Conservation (phyloP, 2,329 filamentous ascomycete genomes). For the Paracamarosporium sp. region DNA sequence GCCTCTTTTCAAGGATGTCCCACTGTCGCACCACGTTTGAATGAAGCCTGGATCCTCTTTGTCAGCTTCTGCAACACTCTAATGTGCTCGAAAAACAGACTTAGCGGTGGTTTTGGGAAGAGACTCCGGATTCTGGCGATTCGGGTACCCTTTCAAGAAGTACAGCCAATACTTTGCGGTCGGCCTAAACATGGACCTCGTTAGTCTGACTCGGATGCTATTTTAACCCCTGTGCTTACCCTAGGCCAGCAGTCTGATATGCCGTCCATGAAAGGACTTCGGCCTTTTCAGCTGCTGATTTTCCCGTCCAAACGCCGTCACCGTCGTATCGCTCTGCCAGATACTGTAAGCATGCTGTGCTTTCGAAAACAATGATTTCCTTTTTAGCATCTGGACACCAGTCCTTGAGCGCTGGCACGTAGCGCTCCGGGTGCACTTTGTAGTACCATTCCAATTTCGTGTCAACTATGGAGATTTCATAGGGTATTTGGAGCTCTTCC, state of each 20-base stretch:
- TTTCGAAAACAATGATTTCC: slow-evolving; percentile 44
- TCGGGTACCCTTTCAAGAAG: no score
- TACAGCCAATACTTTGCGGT: slow-evolving; percentile 47
- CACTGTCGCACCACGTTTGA: no score
- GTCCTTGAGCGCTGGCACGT: slow-evolving; percentile 45
- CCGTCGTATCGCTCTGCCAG: slow-evolving; percentile 43
- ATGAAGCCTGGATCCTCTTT: no score
- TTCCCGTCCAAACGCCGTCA: slow-evolving; percentile 38
- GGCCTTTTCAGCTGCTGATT: slow-evolving; percentile 36
- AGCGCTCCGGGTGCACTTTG: slow-evolving; percentile 45
- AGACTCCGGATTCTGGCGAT: slow-evolving; percentile 33
- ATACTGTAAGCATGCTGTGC: slow-evolving; percentile 49
- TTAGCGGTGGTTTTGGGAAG: slow-evolving; percentile 27
- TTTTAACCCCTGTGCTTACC: slow-evolving; percentile 39
- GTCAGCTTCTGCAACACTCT: slow-evolving; percentile 19
- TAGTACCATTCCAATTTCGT: slow-evolving; percentile 43
- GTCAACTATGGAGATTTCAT: slow-evolving; percentile 45
- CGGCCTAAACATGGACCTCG: slow-evolving; percentile 7
- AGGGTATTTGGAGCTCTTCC: slow-evolving; percentile 38
- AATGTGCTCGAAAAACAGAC: slow-evolving; percentile 10
- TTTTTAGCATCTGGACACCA: slow-evolving; percentile 35
- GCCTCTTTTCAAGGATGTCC: slow-evolving; percentile 20
- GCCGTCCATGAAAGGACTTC: slow-evolving; percentile 42
- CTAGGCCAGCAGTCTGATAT: slow-evolving; percentile 47
- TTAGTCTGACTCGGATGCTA: background rate